Evolutionary conservation across 2,329 filamentous ascomycete species (phyloP).

Genomic region (Purpureocillium takamizusanense): DNA sequence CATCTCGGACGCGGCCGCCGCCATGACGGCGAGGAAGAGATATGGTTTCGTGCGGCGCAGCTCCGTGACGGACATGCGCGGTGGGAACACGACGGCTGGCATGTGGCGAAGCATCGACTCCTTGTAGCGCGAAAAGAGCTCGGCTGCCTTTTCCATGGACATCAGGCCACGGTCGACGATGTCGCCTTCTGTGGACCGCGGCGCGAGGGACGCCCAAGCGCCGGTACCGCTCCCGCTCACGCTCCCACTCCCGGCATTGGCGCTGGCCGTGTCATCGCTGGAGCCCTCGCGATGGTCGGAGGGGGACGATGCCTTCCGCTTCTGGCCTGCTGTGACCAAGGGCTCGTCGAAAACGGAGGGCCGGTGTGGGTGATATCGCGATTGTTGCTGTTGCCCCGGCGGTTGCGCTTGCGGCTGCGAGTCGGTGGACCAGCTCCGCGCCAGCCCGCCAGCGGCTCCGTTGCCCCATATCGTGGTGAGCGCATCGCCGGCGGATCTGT

Average conservation of each 20-base stretch:
- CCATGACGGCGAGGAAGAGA: constrained; percentile 63
- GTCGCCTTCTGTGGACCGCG: constrained; percentile 22
- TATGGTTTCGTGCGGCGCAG: constrained; percentile 51
- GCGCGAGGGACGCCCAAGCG: neutral
- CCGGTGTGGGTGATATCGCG: constrained; percentile 1
- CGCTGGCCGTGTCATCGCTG: neutral
- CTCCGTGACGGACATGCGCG: constrained; percentile 42
- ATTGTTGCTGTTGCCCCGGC: neutral
- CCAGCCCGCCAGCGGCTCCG: no score
- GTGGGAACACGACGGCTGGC: constrained; percentile 52
- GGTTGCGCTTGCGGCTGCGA: neutral
- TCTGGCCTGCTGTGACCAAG: constrained; percentile 10
- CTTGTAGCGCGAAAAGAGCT: constrained; percentile 50
- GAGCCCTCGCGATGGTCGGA: constrained; percentile 10
- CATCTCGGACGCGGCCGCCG: constrained; percentile 51
- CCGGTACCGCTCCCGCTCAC: neutral
- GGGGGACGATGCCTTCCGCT: constrained; percentile 17
- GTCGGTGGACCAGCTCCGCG: no score
- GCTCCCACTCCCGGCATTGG: no score
- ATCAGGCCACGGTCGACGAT: constrained; percentile 52
- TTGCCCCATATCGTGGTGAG: neutral
- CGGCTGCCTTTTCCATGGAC: constrained; percentile 42
- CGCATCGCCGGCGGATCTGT: neutral
- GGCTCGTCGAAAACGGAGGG: neutral
- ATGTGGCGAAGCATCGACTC: constrained; percentile 52